phyloP scores from a whole-genome alignment of 768 basidiomycete genomes.

The Tricholoma terreum region DNA sequence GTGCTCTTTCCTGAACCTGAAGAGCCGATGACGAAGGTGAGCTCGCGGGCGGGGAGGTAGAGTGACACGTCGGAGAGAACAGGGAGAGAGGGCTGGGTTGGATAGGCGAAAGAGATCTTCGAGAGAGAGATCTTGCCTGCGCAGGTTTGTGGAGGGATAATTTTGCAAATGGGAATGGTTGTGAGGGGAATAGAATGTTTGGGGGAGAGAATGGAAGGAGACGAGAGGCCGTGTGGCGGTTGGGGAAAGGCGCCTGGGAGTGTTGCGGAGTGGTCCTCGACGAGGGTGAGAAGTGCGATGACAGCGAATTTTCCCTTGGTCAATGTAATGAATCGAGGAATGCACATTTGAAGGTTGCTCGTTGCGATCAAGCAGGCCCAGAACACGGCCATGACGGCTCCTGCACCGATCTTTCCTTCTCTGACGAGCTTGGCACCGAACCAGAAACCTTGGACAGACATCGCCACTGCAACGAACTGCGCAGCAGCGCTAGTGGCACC shows the following conservation, averaged over 20 bases:
- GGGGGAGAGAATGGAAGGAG: slow-evolving; percentile 26
- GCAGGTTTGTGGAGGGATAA: slow-evolving; percentile 64
- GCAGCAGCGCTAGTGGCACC: slow-evolving; percentile 61
- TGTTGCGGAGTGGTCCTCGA: slow-evolving; percentile 40
- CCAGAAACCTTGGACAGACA: too few relatives aligned
- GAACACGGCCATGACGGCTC: slow-evolving; percentile 93
- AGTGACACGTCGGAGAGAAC: slow-evolving; percentile 69
- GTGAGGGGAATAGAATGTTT: slow-evolving; percentile 36
- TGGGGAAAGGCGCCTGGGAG: background rate
- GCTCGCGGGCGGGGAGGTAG: slow-evolving; percentile 69
- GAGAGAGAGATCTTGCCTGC: slow-evolving; percentile 73
- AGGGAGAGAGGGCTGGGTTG: slow-evolving; percentile 51
- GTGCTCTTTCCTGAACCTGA: slow-evolving; percentile 96
- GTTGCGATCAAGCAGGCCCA: slow-evolving; percentile 95
- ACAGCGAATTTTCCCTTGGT: slow-evolving; percentile 86
- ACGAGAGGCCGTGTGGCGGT: slow-evolving; percentile 8
- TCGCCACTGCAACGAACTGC: slow-evolving; percentile 83
- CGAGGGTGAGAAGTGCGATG: slow-evolving; percentile 61
- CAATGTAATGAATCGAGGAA: slow-evolving; percentile 75
- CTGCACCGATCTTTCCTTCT: slow-evolving; percentile 63
- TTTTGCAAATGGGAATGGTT: slow-evolving; percentile 27
- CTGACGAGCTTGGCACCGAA: too few relatives aligned
- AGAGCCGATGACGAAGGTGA: slow-evolving; percentile 88
- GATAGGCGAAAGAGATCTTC: slow-evolving; percentile 80
- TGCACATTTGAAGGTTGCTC: slow-evolving; percentile 80